Evolutionary conservation across 1,284 basidiomycete genomes (phyloP).

Genomic region (Microbotryomycetes sp.): DNA sequence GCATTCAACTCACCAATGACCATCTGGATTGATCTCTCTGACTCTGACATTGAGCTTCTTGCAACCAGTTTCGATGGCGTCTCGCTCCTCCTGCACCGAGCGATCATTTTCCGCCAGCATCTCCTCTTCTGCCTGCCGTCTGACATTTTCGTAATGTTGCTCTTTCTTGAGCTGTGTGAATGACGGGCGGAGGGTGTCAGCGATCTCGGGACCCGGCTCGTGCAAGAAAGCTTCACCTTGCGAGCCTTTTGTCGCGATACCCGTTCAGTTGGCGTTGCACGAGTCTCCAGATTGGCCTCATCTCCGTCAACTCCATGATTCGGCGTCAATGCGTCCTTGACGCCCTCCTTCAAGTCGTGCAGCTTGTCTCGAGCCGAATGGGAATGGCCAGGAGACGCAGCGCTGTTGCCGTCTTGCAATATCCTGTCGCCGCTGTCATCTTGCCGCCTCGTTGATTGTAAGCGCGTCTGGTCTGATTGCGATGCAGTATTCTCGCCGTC

Average conservation of each 20-base stretch:
- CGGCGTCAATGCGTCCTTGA: slow-evolving; percentile 17
- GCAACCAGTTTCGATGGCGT: slow-evolving; percentile 23
- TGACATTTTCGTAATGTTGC: slow-evolving; percentile 20
- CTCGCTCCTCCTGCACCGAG: slow-evolving; percentile 27
- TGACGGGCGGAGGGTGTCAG: background rate
- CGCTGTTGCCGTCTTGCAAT: background rate
- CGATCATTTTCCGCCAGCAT: slow-evolving; percentile 25
- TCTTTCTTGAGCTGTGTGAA: slow-evolving; percentile 21
- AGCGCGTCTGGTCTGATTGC: background rate
- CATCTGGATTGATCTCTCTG: slow-evolving; percentile 34
- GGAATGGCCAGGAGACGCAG: background rate
- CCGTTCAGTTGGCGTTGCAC: background rate
- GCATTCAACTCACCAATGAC: slow-evolving; percentile 25
- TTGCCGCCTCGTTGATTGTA: background rate
- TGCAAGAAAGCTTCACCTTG: slow-evolving; percentile 10
- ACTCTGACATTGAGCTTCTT: slow-evolving; percentile 24
- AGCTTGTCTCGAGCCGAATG: slow-evolving; percentile 8
- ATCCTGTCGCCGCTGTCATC: background rate
- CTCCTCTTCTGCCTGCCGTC: slow-evolving; percentile 24
- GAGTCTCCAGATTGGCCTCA: background rate
- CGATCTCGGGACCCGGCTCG: background rate
- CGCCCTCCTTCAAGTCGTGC: slow-evolving; percentile 20
- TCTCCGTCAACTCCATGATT: slow-evolving; percentile 12
- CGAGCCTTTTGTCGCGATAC: slow-evolving; percentile 21
- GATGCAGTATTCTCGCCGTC: background rate